These are phyloP conservation scores for Russula dissimulans DNA, from an alignment of 768 basidiomycete genomes.

Conservation along the genomic window DNA sequence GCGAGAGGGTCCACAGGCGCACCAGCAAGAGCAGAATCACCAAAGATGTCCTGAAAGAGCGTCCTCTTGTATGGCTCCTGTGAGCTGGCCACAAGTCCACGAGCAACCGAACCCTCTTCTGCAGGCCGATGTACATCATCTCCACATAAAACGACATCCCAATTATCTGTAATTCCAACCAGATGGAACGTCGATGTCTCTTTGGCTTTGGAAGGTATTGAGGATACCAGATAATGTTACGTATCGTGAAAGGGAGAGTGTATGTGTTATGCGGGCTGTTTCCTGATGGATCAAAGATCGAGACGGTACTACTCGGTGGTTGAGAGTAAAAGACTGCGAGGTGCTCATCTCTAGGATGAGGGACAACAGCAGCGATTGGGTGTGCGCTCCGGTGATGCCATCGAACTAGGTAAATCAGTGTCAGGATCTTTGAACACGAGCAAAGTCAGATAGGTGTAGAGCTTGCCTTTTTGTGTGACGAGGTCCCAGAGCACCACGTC, in stretches of 20 bases:
- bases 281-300: slow-evolving; percentile 41
- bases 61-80: slow-evolving; percentile 37
- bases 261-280: slow-evolving; percentile 35
- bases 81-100: slow-evolving; percentile 27
- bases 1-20: slow-evolving; percentile 19
- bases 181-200: slow-evolving; percentile 40
- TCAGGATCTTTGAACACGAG: slow-evolving; percentile 1
- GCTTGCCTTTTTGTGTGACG: slow-evolving; percentile 49
- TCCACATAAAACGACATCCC: slow-evolving; percentile 61
- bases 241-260: slow-evolving; percentile 55
- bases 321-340: slow-evolving; percentile 49
- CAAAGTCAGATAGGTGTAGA: neutral
- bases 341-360: slow-evolving; percentile 47
- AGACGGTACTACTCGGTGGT: slow-evolving; percentile 24
- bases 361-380: slow-evolving; percentile 38
- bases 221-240: slow-evolving; percentile 36
- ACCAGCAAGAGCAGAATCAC: slow-evolving; percentile 54
- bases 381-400: slow-evolving; percentile 42
- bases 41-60: slow-evolving; percentile 88
- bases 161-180: slow-evolving; percentile 59
- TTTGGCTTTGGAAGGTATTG: slow-evolving; percentile 24
- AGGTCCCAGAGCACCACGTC: slow-evolving; percentile 69
- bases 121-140: slow-evolving; percentile 38
- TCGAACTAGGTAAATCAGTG: slow-evolving; percentile 34
- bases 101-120: slow-evolving; percentile 36